Evolutionary conservation across 1,284 basidiomycete genomes (phyloP).

Genomic region (Volvariella volvacea): DNA sequence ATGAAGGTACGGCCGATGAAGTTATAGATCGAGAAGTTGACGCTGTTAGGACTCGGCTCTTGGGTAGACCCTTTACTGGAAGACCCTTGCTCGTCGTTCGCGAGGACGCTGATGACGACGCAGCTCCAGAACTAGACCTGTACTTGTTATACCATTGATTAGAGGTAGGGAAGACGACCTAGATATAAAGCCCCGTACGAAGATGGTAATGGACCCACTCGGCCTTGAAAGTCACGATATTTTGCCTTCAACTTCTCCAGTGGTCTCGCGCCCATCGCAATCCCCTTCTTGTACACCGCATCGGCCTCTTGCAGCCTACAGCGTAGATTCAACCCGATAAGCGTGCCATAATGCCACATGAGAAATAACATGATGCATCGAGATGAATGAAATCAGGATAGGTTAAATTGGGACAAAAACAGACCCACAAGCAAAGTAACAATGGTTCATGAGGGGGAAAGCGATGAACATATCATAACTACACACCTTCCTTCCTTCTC

Average conservation of each 20-base stretch:
- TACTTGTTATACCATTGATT: too few species aligned
- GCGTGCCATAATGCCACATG: too few species aligned
- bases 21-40: slow-evolving; percentile 14
- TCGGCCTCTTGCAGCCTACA: slow-evolving; percentile 78
- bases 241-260: slow-evolving; percentile 80
- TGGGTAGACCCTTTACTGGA: slow-evolving; percentile 50
- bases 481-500: slow-evolving; percentile 72
- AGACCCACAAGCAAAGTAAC: slow-evolving; percentile 3
- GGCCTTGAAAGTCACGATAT: slow-evolving; percentile 76
- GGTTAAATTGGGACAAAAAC: not conserved
- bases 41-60: slow-evolving; percentile 34
- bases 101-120: slow-evolving; percentile 19
- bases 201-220: slow-evolving; percentile 19
- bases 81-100: slow-evolving; percentile 18
- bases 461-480: not conserved
- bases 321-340: too few species aligned
- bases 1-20: slow-evolving; percentile 21
- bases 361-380: too few species aligned
- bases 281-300: slow-evolving; percentile 77
- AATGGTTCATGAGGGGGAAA: not conserved
- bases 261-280: slow-evolving; percentile 77
- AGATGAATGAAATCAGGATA: too few species aligned
- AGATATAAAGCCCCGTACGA: slow-evolving; percentile 6
- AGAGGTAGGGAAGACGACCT: not conserved
- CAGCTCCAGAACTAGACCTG: slow-evolving; percentile 16